Evolutionary conservation across 169 alveolate genomes (phyloP).

Genomic region (Plasmodium vivax): DNA sequence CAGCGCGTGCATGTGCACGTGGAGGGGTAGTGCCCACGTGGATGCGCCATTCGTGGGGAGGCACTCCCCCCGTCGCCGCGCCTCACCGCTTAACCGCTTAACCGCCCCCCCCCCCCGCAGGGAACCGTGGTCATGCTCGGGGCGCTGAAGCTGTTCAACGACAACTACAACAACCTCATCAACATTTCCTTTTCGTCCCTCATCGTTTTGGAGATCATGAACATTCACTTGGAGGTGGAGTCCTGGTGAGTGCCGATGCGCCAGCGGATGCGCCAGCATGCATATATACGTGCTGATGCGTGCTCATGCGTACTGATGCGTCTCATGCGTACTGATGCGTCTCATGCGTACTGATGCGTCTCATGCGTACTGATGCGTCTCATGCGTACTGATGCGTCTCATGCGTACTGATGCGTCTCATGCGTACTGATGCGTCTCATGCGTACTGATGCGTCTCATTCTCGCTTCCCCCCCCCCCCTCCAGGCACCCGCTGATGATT

Average conservation of each 20-base stretch:
- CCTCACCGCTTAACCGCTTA: neutral
- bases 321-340: neutral
- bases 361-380: too few species aligned
- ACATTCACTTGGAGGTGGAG: constrained; percentile 94
- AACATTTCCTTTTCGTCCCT: constrained; percentile 97
- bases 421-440: neutral
- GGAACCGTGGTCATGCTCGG: constrained; percentile 97
- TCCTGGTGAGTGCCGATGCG: constrained; percentile 83
- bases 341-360: neutral
- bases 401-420: neutral
- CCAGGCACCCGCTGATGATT: constrained; percentile 88
- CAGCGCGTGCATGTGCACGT: neutral
- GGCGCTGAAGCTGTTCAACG: constrained; percentile 92
- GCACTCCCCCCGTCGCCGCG: neutral
- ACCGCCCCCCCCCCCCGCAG: constrained; percentile 75
- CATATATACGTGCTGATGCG: constrained; percentile 6
- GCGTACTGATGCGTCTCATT: neutral
- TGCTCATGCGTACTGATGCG: neutral
- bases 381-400: too few species aligned
- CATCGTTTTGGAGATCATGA: constrained; percentile 94
- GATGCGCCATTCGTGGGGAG: neutral
- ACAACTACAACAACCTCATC: constrained; percentile 92
- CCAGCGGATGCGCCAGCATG: neutral
- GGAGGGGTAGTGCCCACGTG: neutral
- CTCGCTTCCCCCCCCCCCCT: neutral